A percentile compares a stretch with the other conserved stretches of the same genome.
These are phyloP conservation scores for Calophaca sinica DNA, from an alignment of 306 rosid genomes.

Conservation along the genomic window DNA sequence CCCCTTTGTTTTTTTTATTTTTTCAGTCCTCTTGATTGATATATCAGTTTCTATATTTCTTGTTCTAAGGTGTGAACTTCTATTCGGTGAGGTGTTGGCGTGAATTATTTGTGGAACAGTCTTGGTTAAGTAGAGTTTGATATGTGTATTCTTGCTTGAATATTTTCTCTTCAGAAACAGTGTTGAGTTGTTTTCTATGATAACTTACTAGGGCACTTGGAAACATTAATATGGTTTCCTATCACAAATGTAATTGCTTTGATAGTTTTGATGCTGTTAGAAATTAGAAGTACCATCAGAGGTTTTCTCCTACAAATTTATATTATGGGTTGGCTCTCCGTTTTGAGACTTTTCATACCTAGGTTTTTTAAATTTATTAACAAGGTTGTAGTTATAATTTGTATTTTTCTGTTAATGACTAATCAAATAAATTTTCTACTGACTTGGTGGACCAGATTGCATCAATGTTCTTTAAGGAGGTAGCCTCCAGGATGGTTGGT, in stretches of 20 bases:
- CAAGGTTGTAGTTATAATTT: not conserved
- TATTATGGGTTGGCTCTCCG: not conserved
- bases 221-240: not conserved
- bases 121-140: constrained; percentile 13
- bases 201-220: not conserved
- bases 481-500: constrained; percentile 83
- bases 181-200: not conserved
- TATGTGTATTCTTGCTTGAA: not conserved
- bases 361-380: not conserved
- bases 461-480: constrained; percentile 92
- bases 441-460: constrained; percentile 68
- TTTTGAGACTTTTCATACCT: not conserved
- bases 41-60: not conserved
- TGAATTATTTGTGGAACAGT: not conserved
- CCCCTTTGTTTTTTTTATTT: not conserved
- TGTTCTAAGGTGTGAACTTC: constrained; percentile 2
- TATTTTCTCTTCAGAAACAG: not conserved
- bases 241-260: not conserved
- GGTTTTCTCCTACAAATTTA: constrained; percentile 3
- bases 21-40: not conserved
- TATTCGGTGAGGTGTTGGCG: not conserved
- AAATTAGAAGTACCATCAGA: not conserved
- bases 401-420: not conserved
- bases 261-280: not conserved
- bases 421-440: constrained; percentile 26